These are phyloP conservation scores for Phytophthora foliorum DNA, from an alignment of 352 stramenopile genomes.

Conservation along the genomic window DNA sequence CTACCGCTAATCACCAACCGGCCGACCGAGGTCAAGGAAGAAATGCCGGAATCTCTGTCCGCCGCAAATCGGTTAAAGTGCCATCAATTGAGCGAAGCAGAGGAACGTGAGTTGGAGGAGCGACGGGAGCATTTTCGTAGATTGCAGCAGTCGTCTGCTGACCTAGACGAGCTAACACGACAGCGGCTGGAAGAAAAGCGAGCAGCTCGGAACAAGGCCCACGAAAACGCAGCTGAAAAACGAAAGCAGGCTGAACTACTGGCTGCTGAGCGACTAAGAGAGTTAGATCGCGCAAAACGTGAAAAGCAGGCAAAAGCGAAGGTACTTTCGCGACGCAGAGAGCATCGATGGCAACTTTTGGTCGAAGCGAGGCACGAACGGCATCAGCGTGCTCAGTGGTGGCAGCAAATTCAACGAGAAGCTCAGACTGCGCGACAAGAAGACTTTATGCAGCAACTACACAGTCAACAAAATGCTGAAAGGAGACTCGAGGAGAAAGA, in stretches of 20 bases:
- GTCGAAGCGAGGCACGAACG: slow-evolving; percentile 28
- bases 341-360: slow-evolving; percentile 18
- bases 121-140: slow-evolving; percentile 49
- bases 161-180: slow-evolving; percentile 48
- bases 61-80: slow-evolving; percentile 12
- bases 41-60: slow-evolving; percentile 9
- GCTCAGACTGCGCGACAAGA: slow-evolving; percentile 22
- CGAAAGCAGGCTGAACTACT: slow-evolving; percentile 35
- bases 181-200: slow-evolving; percentile 47
- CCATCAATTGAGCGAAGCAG: slow-evolving; percentile 20
- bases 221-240: slow-evolving; percentile 47
- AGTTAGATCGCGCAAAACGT: slow-evolving; percentile 12
- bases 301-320: slow-evolving; percentile 33
- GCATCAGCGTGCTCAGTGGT: slow-evolving; percentile 31
- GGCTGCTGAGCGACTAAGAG: slow-evolving; percentile 19
- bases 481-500: slow-evolving; percentile 12
- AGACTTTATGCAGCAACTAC: slow-evolving; percentile 33
- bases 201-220: slow-evolving; percentile 28
- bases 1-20: slow-evolving; percentile 41
- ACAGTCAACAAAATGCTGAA: slow-evolving; percentile 12
- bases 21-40: slow-evolving; percentile 11
- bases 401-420: slow-evolving; percentile 25
- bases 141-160: slow-evolving; percentile 42
- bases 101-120: slow-evolving; percentile 27
- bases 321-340: slow-evolving; percentile 25